phyloP scores from a whole-genome alignment of 1,284 basidiomycete species.

The Agaricales sp. region DNA sequence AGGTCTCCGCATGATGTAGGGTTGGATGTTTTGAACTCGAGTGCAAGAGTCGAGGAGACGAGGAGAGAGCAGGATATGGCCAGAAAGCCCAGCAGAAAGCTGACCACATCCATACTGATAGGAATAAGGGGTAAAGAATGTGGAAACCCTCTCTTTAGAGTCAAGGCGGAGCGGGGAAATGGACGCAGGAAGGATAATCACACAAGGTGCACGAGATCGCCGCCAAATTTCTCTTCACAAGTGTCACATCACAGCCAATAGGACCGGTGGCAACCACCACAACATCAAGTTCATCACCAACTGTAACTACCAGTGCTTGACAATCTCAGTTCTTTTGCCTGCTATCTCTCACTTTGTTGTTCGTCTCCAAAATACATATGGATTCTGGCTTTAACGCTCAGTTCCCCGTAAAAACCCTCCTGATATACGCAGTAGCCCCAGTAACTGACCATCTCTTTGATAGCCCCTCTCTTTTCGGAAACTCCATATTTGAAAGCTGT shows the following conservation, averaged over 20 bases:
- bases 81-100: constrained; percentile 7
- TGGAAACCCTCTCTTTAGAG: too few species aligned
- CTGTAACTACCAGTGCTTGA: too few species aligned
- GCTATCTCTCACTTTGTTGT: not conserved
- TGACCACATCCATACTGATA: not conserved
- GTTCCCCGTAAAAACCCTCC: not conserved
- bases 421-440: not conserved
- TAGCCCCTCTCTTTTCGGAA: not conserved
- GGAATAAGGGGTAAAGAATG: not conserved
- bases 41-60: constrained; percentile 26
- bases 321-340: too few species aligned
- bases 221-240: too few species aligned
- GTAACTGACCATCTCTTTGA: not conserved
- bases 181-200: too few species aligned
- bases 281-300: too few species aligned
- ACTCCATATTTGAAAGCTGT: too few species aligned
- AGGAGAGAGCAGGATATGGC: constrained; percentile 9
- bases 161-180: too few species aligned
- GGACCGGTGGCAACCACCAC: too few species aligned
- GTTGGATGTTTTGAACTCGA: constrained; percentile 38
- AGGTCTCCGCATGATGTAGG: constrained; percentile 54
- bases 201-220: too few species aligned
- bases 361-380: not conserved
- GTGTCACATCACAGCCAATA: too few species aligned
- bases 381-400: not conserved